Base-by-base conservation (phyloP, 169 alveolate genomes). In the Neospora caninum region DNA sequence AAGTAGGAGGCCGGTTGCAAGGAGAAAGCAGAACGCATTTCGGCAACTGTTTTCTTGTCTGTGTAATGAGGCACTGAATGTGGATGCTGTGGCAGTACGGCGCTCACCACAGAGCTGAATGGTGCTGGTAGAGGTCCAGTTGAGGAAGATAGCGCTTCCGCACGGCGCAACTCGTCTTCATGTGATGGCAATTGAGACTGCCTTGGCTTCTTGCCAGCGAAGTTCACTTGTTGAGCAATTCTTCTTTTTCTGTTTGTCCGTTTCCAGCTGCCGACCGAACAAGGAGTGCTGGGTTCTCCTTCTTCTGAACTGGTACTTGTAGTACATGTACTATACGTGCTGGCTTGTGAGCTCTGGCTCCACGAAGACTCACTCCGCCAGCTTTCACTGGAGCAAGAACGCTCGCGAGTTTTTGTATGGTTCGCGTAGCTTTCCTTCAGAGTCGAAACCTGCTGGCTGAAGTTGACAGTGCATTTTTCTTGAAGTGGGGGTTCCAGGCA, bases 131-230 rank as follows among this genome's bases (percentile, higher is more conserved):
- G 58, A 49, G 58, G 27, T 13, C 9, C 6, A 49, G 58, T 49
- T 49, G 58, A 49, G 27, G 58, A 49, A 49, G 58, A 22, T 49
- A 13, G 58, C 18, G 58, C 18, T 49, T 49, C 10, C 58, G 9
- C 58, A 49, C 58, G 58, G 9, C 58, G 9, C 18, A 29, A 64
- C 78, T 20, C 78, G 20, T 20, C 36, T 64, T 27, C 78, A 64
- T 27, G 7, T 25, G 25, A 20, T 4, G 31, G 31, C 0, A 27
- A 25, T 27, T 64, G 29, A 20, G 20, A 27, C 10, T 64, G 78
- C 31, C 87, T 22, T 22, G 89, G 89, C 67, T 82, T 82, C 41
- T 82, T 82, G 9, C 89, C 89, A 25, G 89, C 89, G 39, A 82
- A 82, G 67, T 82, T 82, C 25, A 82, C 89, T 41, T 42, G 54